Conservation (phyloP, 129 eudicot genomes). For the Dittrichia graveolens region DNA sequence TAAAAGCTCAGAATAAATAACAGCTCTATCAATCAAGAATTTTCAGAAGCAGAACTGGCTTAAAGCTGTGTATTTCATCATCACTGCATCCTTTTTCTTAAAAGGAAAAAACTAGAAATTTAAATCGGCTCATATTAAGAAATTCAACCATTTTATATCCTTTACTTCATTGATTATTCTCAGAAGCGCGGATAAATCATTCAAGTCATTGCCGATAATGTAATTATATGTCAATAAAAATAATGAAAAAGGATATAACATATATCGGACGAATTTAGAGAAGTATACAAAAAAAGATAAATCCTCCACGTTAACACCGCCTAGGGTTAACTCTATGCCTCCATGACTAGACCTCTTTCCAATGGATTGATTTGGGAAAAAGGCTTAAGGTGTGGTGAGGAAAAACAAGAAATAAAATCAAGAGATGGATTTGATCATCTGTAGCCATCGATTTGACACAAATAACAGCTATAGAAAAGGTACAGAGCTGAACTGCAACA, state of each 20-base stretch:
- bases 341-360: conserved; percentile 67
- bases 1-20: conserved; percentile 58
- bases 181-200: conserved; percentile 83
- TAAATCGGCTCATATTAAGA: conserved; percentile 80
- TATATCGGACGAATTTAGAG: conserved; percentile 59
- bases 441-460: conserved; percentile 78
- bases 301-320: conserved; percentile 81
- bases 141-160: conserved; percentile 85
- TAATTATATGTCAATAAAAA: background rate
- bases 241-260: background rate
- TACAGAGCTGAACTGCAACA: conserved; percentile 75
- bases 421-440: background rate
- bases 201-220: conserved; percentile 28
- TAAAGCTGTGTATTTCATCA: conserved; percentile 62
- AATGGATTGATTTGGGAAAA: conserved; percentile 34
- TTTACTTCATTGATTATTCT: conserved; percentile 62
- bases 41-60: conserved; percentile 99
- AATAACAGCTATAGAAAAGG: conserved; percentile 46
- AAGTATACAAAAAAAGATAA: conserved; percentile 31
- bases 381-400: conserved; percentile 72
- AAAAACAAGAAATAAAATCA: too few relatives aligned
- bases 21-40: conserved; percentile 89
- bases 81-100: conserved; percentile 39
- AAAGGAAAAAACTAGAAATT: background rate
- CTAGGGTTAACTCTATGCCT: conserved; percentile 47